phyloP scores from a whole-genome alignment of 352 stramenopile genomes.

The Phytophthora vignae region DNA sequence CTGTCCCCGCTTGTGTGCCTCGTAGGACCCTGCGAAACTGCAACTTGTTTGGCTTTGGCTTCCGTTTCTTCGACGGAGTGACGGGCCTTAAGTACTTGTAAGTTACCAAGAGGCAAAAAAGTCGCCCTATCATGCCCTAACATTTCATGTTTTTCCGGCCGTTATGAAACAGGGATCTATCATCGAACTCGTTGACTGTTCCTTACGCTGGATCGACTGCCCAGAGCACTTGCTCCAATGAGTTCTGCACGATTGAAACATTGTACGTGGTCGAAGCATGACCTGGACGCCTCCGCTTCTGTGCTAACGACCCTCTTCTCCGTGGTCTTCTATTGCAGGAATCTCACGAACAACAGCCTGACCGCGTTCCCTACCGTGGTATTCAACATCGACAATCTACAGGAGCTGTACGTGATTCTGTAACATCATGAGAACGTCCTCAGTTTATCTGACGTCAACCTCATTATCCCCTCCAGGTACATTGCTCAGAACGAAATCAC shows the following conservation, averaged over 20 bases:
- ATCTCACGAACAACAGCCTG: constrained; percentile 45
- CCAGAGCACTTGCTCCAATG: constrained; percentile 28
- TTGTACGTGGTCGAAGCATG: constrained; percentile 28
- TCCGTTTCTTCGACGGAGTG: constrained; percentile 45
- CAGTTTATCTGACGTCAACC: not conserved
- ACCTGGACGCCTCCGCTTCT: not conserved
- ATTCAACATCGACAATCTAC: constrained; percentile 42
- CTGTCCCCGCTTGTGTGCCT: not conserved
- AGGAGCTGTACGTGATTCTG: constrained; percentile 34
- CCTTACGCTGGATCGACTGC: constrained; percentile 40
- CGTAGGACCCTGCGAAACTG: constrained; percentile 51
- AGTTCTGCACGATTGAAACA: constrained; percentile 34
- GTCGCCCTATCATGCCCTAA: not conserved
- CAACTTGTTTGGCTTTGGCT: constrained; percentile 46
- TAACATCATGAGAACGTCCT: too few relatives aligned
- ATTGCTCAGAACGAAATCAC: constrained; percentile 43
- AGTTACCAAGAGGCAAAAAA: constrained; percentile 1
- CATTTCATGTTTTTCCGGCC: not conserved
- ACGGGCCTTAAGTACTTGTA: constrained; percentile 44
- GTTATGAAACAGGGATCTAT: constrained; percentile 42
- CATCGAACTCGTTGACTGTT: constrained; percentile 45
- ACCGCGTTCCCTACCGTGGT: constrained; percentile 39
- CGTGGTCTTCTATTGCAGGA: constrained; percentile 15
- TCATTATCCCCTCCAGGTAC: constrained; percentile 27
- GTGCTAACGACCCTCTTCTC: not conserved